Base-by-base conservation (phyloP, 2,329 filamentous ascomycete species). In the Colletotrichum plurivorum region DNA sequence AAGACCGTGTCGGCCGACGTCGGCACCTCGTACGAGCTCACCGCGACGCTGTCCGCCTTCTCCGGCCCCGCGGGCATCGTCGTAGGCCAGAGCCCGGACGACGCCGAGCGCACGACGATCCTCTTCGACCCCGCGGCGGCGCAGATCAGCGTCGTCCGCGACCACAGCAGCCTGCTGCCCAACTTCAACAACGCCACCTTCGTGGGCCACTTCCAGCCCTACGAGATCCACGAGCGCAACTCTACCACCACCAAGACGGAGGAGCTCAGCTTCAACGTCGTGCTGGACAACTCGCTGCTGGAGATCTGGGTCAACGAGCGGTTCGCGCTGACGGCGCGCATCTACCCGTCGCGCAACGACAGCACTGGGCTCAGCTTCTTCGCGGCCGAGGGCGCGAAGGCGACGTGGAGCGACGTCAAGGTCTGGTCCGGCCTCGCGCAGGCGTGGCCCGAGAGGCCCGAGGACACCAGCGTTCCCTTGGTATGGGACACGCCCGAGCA, bases 251-350 rank as follows among this genome's bases (percentile, higher is more conserved):
- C 67, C 0, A 16, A 53, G 15, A 45, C 36, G 9, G 70, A 71
- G 27, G 70, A 71, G 5, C 49, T 72, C 16, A 56, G 13, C 51
- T 71, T 72, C 68, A 63, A 71, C 27, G 25, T 72, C 3, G 31
- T 72, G 0, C 55, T 72, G 2, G 70, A 72, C 56, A 58, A 59
- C 45, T 72, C 70, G 2, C 60, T 72, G 55, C 60, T 72, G 45
- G 68, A 72, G 64, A 60, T 72, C 57, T 72, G 69, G 68, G 64
- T 71, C 18, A 72, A 72, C 39, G 70, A 72, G 53, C 68, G 70
- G 39, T 72, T 72, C 18, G 61, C 68, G 15, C 53, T 72, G 2
- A 71, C 70, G 31, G 63, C 70, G 13, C 68, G 70, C 45, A 71
- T 72, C 18, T 72, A 72, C 57, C 70, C 70, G 8, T 70, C 70